Evolutionary conservation across 257 asterid genomes (phyloP), one percentile per base, ranked within the genome.

Genomic region (Lavandula angustifolia): DNA sequence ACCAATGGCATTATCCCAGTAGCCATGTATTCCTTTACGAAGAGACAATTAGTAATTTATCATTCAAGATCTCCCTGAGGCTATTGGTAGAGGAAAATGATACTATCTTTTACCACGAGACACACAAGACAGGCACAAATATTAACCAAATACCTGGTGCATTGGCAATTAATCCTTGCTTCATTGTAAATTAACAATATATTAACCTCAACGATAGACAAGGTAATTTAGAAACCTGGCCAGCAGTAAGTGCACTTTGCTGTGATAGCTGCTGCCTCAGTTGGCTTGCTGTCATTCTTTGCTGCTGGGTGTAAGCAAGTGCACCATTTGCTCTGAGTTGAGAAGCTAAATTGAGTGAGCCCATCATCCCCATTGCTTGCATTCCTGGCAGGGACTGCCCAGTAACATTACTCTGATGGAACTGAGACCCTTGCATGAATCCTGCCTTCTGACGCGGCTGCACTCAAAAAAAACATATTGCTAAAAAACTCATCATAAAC

Each of bases 371-470:
- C 95, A 85, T 78, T 66, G 77, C 84, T 73, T 82, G 89, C 79
- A 84, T 81, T 72, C 90, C 96, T 40, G 75, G 87, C 76, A 89
- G 77, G 13, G 94, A 77, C 79, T 87, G 95, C 35, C 90, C 99
- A 49, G 92, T 76, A 73, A 94, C 70, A 80, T 77, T 90, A 58
- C 95, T 89, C 1, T 86, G 74, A 68, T 85, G 92, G 67, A 82
- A 82, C 80, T 89, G 99, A 51, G 89, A 81, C 64, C 94, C 95
- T 79, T 79, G 96, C 81, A 82, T 71, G 58, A 85, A 77, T 52
- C 84, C 88, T 3, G 91, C 82, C 81, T 90, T 87, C 75, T 85
- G 95, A 38, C 94, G 84, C 11, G 94, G 96, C 95, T 94, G 86
- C 90, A 84, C 33, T 63, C 34, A 75, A 56, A 75, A 34, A 34